Percentiles rank a stretch among this genome's conserved stretches.
phyloP scores from a whole-genome alignment of 768 basidiomycete genomes.

The Pleurotus ostreatus region DNA sequence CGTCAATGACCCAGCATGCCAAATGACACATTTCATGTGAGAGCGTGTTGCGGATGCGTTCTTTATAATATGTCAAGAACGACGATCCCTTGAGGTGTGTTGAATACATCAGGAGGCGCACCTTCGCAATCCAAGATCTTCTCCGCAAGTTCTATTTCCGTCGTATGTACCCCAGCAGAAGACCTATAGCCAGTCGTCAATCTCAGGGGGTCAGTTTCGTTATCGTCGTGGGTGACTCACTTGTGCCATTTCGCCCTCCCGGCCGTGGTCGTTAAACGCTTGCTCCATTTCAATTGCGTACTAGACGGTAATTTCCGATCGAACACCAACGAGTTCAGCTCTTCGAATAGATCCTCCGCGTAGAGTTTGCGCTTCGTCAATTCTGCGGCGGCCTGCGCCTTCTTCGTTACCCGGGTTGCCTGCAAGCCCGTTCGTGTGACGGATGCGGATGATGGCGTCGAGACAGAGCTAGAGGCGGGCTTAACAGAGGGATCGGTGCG shows the following conservation, averaged over 20 bases:
- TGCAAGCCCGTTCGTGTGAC: constrained; percentile 15
- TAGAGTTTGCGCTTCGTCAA: constrained; percentile 43
- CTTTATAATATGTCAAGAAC: constrained; percentile 28
- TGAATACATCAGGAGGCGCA: constrained; percentile 18
- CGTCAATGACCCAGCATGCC: constrained; percentile 80
- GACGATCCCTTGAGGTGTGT: too few relatives aligned
- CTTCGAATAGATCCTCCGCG: constrained; percentile 54
- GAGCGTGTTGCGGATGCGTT: constrained; percentile 76
- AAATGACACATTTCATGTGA: constrained; percentile 94
- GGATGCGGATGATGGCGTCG: background rate
- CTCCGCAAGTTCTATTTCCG: constrained; percentile 73
- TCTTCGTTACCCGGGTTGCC: constrained; percentile 31
- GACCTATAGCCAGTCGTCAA: constrained; percentile 29
- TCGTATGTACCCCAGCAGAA: constrained; percentile 52
- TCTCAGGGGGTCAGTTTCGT: background rate
- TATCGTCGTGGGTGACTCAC: constrained; percentile 26
- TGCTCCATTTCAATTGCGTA: constrained; percentile 65
- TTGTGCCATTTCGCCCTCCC: constrained; percentile 65
- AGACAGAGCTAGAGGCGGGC: background rate
- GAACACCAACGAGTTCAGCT: constrained; percentile 59
- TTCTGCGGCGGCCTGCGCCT: constrained; percentile 37
- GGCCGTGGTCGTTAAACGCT: constrained; percentile 61
- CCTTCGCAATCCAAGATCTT: constrained; percentile 81
- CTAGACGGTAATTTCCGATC: constrained; percentile 45
- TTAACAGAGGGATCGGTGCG: background rate